Evolutionary conservation across 768 basidiomycete species (phyloP), one percentile per base, ranked within the genome.

Genomic region (Sistotremastrum niveocremeum): DNA sequence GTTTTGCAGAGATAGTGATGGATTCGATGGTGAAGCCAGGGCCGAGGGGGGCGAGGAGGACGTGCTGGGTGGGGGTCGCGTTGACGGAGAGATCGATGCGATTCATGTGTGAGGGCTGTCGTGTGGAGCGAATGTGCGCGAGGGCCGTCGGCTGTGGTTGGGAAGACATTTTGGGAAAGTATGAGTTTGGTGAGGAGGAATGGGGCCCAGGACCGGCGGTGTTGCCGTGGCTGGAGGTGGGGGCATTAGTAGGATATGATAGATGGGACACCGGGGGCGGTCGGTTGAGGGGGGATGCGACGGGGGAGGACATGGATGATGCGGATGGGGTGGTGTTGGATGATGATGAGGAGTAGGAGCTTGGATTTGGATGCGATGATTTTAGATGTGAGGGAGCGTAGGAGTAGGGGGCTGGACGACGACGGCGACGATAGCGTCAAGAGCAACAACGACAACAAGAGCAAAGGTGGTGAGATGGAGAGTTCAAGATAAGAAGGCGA

Each of bases 1-100:
- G 51, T 41, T 51, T 54, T 6, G 52, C 51, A 34, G 56, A 52
- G 37, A 57, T 56, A 33, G 56, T 57, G 48, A 57, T 57, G 44
- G 48, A 50, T 34, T 57, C 56, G 12, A 56, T 49, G 34, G 47
- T 52, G 44, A 57, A 57, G 33, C 52, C 56, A 39, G 43, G 43
- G 10, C 56, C 56, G 9, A 57, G 45, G 6, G 56, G 52, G 28
- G 56, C 55, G 39, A 42, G 46, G 34, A 57, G 50, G 31, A 53
- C 49, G 37, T 57, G 50, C 31, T 51, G 39, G n/a, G 52, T 41
- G 6, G 48, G 51, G 7, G 47, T 45, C 20, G 50, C 48, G 20
- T 20, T 20, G 20, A 20, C 20, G 20, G 20, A 20, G 20, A 20
- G 20, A 38, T 57, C 56, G 42, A 57, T 56, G 35, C 44, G 41